These are phyloP conservation scores for Ganoderma meredithae DNA, from an alignment of 1,284 basidiomycete species.

Conservation along the genomic window DNA sequence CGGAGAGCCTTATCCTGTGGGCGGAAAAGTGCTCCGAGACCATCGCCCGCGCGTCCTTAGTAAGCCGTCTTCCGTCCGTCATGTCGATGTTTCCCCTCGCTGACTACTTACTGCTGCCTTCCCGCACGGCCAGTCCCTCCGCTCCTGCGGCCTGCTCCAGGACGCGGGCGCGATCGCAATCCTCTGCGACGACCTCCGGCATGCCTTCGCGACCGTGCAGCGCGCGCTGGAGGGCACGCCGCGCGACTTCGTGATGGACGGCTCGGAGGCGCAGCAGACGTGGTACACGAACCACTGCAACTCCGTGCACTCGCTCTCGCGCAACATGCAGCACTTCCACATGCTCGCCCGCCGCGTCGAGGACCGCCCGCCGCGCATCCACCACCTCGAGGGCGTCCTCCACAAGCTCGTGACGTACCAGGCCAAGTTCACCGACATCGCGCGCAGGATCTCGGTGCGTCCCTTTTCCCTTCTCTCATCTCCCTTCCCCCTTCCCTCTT, in stretches of 20 bases:
- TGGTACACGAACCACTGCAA: conserved; percentile 37
- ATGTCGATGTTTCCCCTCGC: background rate
- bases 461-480: background rate
- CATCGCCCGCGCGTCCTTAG: conserved; percentile 33
- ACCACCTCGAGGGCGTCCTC: conserved; percentile 37
- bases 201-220: conserved; percentile 25
- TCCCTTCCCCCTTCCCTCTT: background rate
- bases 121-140: conserved; percentile 25
- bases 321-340: conserved; percentile 35
- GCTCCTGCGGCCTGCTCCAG: conserved; percentile 33
- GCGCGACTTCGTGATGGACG: conserved; percentile 22
- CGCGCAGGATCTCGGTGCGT: conserved; percentile 32
- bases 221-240: conserved; percentile 33
- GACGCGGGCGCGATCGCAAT: conserved; percentile 31
- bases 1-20: conserved; percentile 28
- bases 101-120: background rate
- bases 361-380: conserved; percentile 34
- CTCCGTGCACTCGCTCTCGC: conserved; percentile 24
- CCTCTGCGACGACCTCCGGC: conserved; percentile 30
- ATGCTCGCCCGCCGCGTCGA: conserved; percentile 33
- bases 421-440: conserved; percentile 35
- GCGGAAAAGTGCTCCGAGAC: conserved; percentile 33
- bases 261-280: conserved; percentile 24
- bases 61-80: conserved; percentile 14
- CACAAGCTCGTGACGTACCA: conserved; percentile 52